Base-by-base conservation (phyloP, 1,284 basidiomycete species). In the Trametes sp. region DNA sequence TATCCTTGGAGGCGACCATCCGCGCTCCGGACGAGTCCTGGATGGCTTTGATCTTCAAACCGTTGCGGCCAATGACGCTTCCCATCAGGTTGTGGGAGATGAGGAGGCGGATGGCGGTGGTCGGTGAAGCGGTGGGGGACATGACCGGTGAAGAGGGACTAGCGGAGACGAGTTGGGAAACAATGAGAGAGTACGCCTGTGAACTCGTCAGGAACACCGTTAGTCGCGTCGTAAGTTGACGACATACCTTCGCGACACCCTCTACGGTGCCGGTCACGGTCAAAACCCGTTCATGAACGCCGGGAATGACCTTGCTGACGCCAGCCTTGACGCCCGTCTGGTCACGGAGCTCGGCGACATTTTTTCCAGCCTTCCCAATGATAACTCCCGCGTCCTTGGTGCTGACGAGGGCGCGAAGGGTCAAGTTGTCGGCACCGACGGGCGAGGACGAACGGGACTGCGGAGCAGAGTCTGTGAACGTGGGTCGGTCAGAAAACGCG, bases 1-100 rank as follows among this genome's bases (percentile, higher is more conserved):
- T 98, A 72, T 98, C 94, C 80, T 99, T 98, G 68, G 94, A 95
- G 23, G 98, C 98, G 61, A 98, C 94, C 90, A 99, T 96, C 62
- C 97, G 90, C 24, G 96, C 96, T 59, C 98, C 98, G 55, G 96
- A 98, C 54, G 88, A 85, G 78, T 99, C 98, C 77, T 99, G 98
- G 77, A 99, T 99, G 77, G 96, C 95, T 83, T 99, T 99, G 81
- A 99, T 99, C 88, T 98, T 99, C 77, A 94, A 89, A 68, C 98
- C 98, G 63, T 83, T 92, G 72, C 97, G 94, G 69, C 98, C 98
- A 72, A 99, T 99, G 78, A 99, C 95, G 61, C 96, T 97, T 59
- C 98, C 98, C 98, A 99, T 99, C 69, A 98, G 87, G 77, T 98
- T 97, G 83, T 99, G 96, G 57, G 96, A 98, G 76, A 99, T 95